These are phyloP conservation scores for Ustilago hordei DNA, from an alignment of 1,284 basidiomycete species.

Conservation along the genomic window DNA sequence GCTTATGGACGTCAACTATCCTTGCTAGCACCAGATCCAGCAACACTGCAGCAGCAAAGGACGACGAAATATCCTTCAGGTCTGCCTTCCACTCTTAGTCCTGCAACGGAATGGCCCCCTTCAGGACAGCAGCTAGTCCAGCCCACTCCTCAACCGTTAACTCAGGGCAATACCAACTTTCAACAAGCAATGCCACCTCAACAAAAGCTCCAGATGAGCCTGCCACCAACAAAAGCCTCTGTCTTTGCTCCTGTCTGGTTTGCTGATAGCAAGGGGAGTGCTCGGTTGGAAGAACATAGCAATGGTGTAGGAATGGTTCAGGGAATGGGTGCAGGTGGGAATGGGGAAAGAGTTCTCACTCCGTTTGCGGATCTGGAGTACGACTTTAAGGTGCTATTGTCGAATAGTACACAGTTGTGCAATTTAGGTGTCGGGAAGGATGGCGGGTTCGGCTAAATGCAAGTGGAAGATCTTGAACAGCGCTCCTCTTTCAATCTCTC, in stretches of 20 bases:
- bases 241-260: slow-evolving; percentile 6
- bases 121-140: not conserved
- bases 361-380: slow-evolving; percentile 23
- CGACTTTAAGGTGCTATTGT: slow-evolving; percentile 30
- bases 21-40: slow-evolving; percentile 4
- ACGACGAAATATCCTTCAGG: slow-evolving; percentile 2
- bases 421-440: not conserved
- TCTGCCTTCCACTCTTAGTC: slow-evolving; percentile 10
- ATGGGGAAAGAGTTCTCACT: not conserved
- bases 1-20: slow-evolving; percentile 8
- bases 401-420: slow-evolving; percentile 16
- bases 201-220: slow-evolving; percentile 1
- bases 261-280: not conserved
- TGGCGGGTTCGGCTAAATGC: not conserved
- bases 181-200: not conserved
- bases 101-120: slow-evolving; percentile 5
- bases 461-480: too few species aligned
- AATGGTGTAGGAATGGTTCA: not conserved
- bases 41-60: not conserved
- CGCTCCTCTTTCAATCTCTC: not conserved
- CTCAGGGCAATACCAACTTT: not conserved
- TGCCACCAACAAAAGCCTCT: slow-evolving; percentile 8
- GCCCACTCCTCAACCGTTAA: not conserved
- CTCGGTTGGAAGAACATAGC: not conserved
- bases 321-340: not conserved